A percentile compares a stretch with the other conserved stretches of the same genome.
These are phyloP conservation scores for Ampelomyces quisqualis DNA, from an alignment of 2,329 filamentous ascomycete genomes.

Conservation along the genomic window DNA sequence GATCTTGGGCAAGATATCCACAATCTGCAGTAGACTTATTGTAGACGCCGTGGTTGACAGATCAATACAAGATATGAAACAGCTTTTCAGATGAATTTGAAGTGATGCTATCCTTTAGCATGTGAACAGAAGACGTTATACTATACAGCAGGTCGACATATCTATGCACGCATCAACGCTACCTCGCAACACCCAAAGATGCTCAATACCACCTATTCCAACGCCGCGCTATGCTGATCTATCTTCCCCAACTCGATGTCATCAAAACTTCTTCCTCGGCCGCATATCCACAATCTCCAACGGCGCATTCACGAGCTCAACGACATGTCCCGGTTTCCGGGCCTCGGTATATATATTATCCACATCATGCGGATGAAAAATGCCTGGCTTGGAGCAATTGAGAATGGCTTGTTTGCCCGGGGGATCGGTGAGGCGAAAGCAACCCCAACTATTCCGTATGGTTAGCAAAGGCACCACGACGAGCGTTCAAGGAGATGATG, in stretches of 20 bases:
- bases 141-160: too few relatives aligned
- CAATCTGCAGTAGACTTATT: too few relatives aligned
- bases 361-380: conserved; percentile 78
- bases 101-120: too few relatives aligned
- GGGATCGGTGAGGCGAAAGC: conserved; percentile 90
- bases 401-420: conserved; percentile 85
- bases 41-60: too few relatives aligned
- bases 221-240: conserved; percentile 16
- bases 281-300: conserved; percentile 67
- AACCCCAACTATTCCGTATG: conserved; percentile 68
- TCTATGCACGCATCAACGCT: background rate
- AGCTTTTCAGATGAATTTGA: too few relatives aligned
- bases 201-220: background rate
- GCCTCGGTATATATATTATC: conserved; percentile 78
- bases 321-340: conserved; percentile 58
- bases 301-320: conserved; percentile 56
- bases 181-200: background rate
- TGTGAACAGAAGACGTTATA: too few relatives aligned
- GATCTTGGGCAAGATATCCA: conserved; percentile 4
- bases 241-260: background rate
- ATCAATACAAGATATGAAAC: background rate
- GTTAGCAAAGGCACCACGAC: conserved; percentile 1
- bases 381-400: conserved; percentile 71
- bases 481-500: too few relatives aligned
- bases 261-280: conserved; percentile 26